A percentile compares a stretch with the other conserved stretches of the same genome.
Conservation (phyloP, 2,329 filamentous ascomycete species). For the Geosmithia putterillii region DNA sequence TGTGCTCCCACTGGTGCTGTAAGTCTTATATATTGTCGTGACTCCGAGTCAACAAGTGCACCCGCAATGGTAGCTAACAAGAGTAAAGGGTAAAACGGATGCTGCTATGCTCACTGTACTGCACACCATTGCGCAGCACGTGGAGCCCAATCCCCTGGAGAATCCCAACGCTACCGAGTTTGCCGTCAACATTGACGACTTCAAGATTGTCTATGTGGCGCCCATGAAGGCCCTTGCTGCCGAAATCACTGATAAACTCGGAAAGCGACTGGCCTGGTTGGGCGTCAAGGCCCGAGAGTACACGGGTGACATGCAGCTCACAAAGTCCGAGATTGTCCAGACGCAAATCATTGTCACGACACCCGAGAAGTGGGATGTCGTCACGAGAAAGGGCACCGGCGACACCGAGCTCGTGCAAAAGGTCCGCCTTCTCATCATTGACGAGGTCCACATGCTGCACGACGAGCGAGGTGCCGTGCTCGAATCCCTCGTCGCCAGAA, state of each 20-base stretch:
- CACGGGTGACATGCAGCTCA: slow-evolving; percentile 97
- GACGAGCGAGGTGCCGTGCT: slow-evolving; percentile 93
- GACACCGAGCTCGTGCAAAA: slow-evolving; percentile 98
- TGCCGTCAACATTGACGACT: slow-evolving; percentile 70
- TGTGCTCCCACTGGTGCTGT: slow-evolving; percentile 91
- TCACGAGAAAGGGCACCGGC: slow-evolving; percentile 91
- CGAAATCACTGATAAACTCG: slow-evolving; percentile 89
- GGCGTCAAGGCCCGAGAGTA: slow-evolving; percentile 86
- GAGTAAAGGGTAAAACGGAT: slow-evolving; percentile 74
- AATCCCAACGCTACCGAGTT: slow-evolving; percentile 65
- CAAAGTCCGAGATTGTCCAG: slow-evolving; percentile 87
- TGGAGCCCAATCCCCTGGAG: slow-evolving; percentile 67
- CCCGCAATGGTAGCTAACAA: neutral
- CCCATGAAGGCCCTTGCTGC: slow-evolving; percentile 98
- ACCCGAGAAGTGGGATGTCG: slow-evolving; percentile 98
- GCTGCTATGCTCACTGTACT: slow-evolving; percentile 94
- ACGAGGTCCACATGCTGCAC: slow-evolving; percentile 99
- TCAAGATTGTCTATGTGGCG: slow-evolving; percentile 97
- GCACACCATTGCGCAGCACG: slow-evolving; percentile 79
- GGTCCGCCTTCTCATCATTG: slow-evolving; percentile 88
- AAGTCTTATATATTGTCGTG: slow-evolving; percentile 26
- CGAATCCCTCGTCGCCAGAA: slow-evolving; percentile 89
- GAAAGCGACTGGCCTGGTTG: slow-evolving; percentile 85
- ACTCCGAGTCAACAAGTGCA: neutral
- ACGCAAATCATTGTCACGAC: slow-evolving; percentile 98